phyloP scores from a whole-genome alignment of 177 flowering plant species.

The Tripterygium wilfordii region DNA sequence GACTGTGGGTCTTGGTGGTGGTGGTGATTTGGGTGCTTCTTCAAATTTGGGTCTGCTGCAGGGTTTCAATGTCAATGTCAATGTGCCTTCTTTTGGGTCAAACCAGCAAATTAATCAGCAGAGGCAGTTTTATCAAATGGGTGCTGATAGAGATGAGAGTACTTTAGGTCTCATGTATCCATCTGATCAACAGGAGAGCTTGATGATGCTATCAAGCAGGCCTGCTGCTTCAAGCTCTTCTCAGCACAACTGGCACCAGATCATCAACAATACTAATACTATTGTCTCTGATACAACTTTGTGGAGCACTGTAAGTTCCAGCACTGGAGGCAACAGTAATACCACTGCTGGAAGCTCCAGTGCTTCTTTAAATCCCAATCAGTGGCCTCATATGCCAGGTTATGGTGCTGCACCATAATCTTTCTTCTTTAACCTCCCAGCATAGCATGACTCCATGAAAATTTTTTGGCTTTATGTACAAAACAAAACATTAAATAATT shows the following conservation, averaged over 20 bases:
- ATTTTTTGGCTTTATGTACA: no score
- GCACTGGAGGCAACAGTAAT: not conserved
- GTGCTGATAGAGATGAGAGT: slow-evolving; percentile 1
- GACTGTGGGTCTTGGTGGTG: slow-evolving; percentile 5
- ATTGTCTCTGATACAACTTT: slow-evolving; percentile 1
- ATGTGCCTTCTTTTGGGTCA: slow-evolving; percentile 8
- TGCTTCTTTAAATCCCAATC: not conserved
- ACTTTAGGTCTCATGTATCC: not conserved
- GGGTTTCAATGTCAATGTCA: slow-evolving; percentile 19
- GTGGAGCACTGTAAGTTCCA: slow-evolving; percentile 15
- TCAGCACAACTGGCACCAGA: slow-evolving; percentile 15
- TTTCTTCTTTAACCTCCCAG: no score
- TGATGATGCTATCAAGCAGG: slow-evolving; percentile 9
- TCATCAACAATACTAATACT: slow-evolving; percentile 5
- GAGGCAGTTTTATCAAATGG: slow-evolving; percentile 14
- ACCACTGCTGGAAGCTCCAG: slow-evolving; percentile 1
- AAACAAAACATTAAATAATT: no score
- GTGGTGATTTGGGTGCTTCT: slow-evolving; percentile 10
- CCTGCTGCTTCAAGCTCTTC: slow-evolving; percentile 1
- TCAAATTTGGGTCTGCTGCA: slow-evolving; percentile 24
- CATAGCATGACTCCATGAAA: no score
- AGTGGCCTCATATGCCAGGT: slow-evolving; percentile 17
- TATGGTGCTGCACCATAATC: slow-evolving; percentile 18
- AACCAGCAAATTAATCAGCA: slow-evolving; percentile 4
- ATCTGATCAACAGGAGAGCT: slow-evolving; percentile 1